Conservation (phyloP, 1,284 basidiomycete genomes). For the Entoloma clypeatum region DNA sequence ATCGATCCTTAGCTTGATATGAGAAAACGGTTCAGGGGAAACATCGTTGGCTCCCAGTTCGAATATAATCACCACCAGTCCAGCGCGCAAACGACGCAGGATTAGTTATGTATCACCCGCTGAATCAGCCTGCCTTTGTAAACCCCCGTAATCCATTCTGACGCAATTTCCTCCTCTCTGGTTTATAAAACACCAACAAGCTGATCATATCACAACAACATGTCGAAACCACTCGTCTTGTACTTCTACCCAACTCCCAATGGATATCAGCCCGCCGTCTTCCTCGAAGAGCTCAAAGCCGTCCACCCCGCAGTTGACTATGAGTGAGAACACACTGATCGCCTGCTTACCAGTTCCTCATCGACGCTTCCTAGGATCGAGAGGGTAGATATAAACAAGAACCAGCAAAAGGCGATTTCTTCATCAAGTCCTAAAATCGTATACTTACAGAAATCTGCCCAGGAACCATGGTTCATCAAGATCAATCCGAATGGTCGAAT, state of each 20-base stretch:
- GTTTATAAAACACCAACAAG: no score
- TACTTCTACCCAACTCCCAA: constrained; percentile 69
- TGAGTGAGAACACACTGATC: constrained; percentile 37
- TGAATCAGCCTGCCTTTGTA: background rate
- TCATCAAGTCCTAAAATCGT: background rate
- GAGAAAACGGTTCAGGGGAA: constrained; percentile 79
- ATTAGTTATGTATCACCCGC: constrained; percentile 15
- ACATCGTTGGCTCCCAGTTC: constrained; percentile 54
- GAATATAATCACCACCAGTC: constrained; percentile 36
- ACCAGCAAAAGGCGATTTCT: constrained; percentile 31
- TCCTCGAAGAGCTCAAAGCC: constrained; percentile 68
- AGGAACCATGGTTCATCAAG: constrained; percentile 59
- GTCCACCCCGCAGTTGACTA: constrained; percentile 57
- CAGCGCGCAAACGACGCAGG: constrained; percentile 17
- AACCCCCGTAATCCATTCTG: background rate
- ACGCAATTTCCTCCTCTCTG: no score
- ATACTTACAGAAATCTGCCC: background rate
- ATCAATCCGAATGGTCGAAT: constrained; percentile 69
- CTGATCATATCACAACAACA: background rate
- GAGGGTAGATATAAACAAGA: constrained; percentile 44
- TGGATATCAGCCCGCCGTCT: constrained; percentile 58
- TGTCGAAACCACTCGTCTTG: constrained; percentile 49
- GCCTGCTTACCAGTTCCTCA: background rate
- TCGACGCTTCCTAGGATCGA: constrained; percentile 33
- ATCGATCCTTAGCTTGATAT: constrained; percentile 64